Percentiles rank a stretch among this genome's conserved stretches.
Conservation (phyloP, 164 flowering plant genomes). For the Litsea cubeba region DNA sequence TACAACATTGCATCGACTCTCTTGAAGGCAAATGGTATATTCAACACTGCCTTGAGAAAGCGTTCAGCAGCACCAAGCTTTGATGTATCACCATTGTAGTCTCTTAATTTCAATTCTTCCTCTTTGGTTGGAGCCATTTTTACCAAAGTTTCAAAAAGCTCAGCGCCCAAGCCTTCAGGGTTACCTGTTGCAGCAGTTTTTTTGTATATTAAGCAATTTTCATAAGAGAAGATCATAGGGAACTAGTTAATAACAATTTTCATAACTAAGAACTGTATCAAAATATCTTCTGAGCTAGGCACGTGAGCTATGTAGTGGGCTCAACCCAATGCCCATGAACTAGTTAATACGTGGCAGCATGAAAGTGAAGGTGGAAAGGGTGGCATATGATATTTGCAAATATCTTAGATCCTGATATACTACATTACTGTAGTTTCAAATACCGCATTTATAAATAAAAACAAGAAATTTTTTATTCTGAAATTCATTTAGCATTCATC, state of each 20-base stretch:
- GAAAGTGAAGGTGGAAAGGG: no score
- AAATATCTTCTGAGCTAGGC: no score
- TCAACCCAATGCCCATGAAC: no score
- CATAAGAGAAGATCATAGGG: background rate
- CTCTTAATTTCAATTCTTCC: conserved; percentile 87
- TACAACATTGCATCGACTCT: conserved; percentile 96
- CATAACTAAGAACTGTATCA: no score
- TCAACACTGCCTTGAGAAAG: conserved; percentile 79
- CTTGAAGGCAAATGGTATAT: conserved; percentile 90
- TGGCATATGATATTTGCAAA: no score
- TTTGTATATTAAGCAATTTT: background rate
- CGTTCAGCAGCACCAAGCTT: conserved; percentile 94
- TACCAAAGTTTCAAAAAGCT: conserved; percentile 85
- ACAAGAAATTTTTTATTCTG: no score
- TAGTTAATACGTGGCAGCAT: no score
- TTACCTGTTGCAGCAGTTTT: conserved; percentile 47
- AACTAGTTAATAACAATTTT: background rate
- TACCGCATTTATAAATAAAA: no score
- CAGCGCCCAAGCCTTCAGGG: conserved; percentile 77
- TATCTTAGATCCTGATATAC: no score
- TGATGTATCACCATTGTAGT: conserved; percentile 67
- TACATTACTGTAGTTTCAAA: no score
- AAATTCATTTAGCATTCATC: no score
- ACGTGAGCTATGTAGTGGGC: no score
- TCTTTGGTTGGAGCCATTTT: conserved; percentile 99